Conservation (phyloP, 257 asterid species). For the Craterostigma plantagineum region DNA sequence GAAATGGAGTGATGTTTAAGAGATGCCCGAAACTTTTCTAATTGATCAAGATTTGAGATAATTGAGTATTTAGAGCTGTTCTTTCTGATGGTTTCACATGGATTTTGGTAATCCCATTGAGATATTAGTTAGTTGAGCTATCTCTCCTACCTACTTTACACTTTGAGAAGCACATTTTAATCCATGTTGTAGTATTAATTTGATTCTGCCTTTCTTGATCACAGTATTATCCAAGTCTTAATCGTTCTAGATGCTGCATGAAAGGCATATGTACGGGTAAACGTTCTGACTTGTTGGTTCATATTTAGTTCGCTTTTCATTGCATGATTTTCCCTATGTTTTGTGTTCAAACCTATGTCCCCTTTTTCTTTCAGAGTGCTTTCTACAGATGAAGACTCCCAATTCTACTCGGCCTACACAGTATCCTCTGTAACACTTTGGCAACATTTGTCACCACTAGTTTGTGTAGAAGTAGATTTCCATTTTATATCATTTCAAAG, state of each 20-base stretch:
- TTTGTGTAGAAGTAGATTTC: not conserved
- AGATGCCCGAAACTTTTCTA: too few relatives aligned
- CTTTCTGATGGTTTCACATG: too few relatives aligned
- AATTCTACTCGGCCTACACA: constrained; percentile 86
- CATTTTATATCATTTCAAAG: not conserved
- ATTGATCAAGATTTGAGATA: too few relatives aligned
- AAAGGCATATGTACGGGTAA: constrained; percentile 98
- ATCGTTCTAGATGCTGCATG: constrained; percentile 91
- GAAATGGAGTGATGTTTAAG: too few relatives aligned
- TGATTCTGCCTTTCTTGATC: constrained; percentile 13
- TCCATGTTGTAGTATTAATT: constrained; percentile 6
- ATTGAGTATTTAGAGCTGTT: too few relatives aligned
- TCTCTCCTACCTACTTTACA: too few relatives aligned
- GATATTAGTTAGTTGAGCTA: too few relatives aligned
- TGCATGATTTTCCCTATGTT: not conserved
- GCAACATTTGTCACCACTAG: not conserved
- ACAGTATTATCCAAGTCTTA: constrained; percentile 96
- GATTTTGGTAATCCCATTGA: too few relatives aligned
- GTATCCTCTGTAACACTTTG: constrained; percentile 44
- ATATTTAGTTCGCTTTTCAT: constrained; percentile 1
- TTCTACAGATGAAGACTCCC: constrained; percentile 95
- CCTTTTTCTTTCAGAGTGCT: constrained; percentile 49
- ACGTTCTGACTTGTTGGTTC: constrained; percentile 2
- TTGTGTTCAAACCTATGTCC: not conserved
- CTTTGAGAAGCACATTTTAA: not conserved